Conservation (phyloP, 768 basidiomycete species). For the Mrakia hoshinonis region DNA sequence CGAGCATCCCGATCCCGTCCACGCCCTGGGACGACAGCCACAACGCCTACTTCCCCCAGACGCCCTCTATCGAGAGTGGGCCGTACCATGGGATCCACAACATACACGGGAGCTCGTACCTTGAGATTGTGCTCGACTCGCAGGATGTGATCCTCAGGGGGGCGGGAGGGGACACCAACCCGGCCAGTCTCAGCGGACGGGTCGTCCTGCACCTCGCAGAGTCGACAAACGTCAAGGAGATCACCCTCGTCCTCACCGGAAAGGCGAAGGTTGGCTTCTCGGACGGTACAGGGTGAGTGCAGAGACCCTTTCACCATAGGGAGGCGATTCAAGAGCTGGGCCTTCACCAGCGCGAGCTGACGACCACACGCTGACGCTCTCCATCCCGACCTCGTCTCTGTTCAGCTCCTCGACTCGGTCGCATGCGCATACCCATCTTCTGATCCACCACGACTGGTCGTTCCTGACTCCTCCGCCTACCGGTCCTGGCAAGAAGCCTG, state of each 20-base stretch:
- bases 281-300: slow-evolving; percentile 27
- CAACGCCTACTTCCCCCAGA: slow-evolving; percentile 8
- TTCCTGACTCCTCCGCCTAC: slow-evolving; percentile 50
- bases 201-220: slow-evolving; percentile 72
- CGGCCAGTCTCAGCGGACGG: slow-evolving; percentile 68
- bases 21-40: slow-evolving; percentile 10
- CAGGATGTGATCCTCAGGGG: slow-evolving; percentile 66
- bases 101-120: slow-evolving; percentile 30
- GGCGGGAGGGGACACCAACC: slow-evolving; percentile 70
- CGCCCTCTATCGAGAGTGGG: background rate
- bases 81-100: slow-evolving; percentile 3
- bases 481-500: slow-evolving; percentile 52
- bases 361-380: too few relatives aligned
- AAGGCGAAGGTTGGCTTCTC: slow-evolving; percentile 32
- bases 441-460: slow-evolving; percentile 82
- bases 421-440: slow-evolving; percentile 44
- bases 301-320: background rate
- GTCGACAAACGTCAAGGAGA: slow-evolving; percentile 54
- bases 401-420: slow-evolving; percentile 32
- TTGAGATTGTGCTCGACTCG: slow-evolving; percentile 69
- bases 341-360: background rate
- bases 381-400: slow-evolving; percentile 1
- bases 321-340: background rate
- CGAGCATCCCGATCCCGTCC: slow-evolving; percentile 14
- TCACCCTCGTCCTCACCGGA: slow-evolving; percentile 26